Evolutionary conservation across 176 grass and related monocot genomes (phyloP), one percentile per base, ranked within the genome.

Genomic region (Guadua angustifolia): DNA sequence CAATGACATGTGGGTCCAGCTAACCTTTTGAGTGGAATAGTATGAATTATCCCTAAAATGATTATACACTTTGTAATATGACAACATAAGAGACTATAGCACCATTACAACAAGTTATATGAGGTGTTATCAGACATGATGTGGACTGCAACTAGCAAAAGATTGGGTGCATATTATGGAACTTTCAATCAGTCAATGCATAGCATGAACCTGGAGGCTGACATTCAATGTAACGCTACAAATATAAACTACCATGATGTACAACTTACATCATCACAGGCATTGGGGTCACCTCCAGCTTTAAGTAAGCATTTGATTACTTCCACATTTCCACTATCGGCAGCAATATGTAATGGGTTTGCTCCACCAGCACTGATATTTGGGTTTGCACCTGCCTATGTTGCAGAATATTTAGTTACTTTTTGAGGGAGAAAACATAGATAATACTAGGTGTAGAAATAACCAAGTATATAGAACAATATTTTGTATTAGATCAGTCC

Each of bases 331-430:
- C 93, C 91, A 81, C 73, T 85, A 73, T 98, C 91, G 74, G 93
- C 92, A 79, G 91, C 95, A 63, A 98, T 90, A 87, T 93, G 96
- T 40, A 98, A 90, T 36, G 93, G 91, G 78, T 89, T 95, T 82
- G 96, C 93, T 82, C 96, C 96, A 90, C 93, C 91, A 72, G 93
- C 93, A 51, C 44, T 89, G 38, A 92, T 80, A 87, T 98, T 98
- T 82, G 89, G 91, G 78, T 93, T 82, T 82, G 96, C 93, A 88
- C 96, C 93, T 71, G 89, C 93, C 96, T 98, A 71, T 21, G 25
- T 72, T 79, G 38, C 53, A 82, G 13, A 61, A 21, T 70, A 69
- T 73, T 84, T 19, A 84, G 44, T n/a, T n/a, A n/a, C n/a, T 60
- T 74, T 64, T 42, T 12, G 13, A 38, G 26, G 49, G 2, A 74